A percentile compares a stretch with the other conserved stretches of the same genome.
Evolutionary conservation across 2,329 filamentous ascomycete genomes (phyloP).

Genomic region (Fusarium denticulatum): DNA sequence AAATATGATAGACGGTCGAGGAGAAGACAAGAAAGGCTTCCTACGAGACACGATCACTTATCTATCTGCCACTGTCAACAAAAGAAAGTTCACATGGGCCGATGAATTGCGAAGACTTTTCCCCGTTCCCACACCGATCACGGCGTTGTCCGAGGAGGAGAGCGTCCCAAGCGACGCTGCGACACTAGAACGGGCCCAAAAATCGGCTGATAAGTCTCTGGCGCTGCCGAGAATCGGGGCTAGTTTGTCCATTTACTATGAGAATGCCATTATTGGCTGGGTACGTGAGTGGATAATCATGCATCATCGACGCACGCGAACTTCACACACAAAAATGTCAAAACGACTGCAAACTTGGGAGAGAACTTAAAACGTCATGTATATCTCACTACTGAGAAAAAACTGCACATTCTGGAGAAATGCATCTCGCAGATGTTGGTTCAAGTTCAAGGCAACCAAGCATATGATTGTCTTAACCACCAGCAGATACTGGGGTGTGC

Average conservation of each 20-base stretch:
- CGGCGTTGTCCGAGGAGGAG: slow-evolving; percentile 35
- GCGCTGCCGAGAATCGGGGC: slow-evolving; percentile 36
- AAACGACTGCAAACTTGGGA: not conserved
- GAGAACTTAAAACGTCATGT: slow-evolving; percentile 34
- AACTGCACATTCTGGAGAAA: slow-evolving; percentile 1
- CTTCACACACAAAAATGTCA: slow-evolving; percentile 7
- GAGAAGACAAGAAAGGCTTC: slow-evolving; percentile 7
- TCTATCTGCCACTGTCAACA: slow-evolving; percentile 26
- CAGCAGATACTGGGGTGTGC: not conserved
- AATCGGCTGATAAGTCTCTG: slow-evolving; percentile 16
- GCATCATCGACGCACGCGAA: not conserved
- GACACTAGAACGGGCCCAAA: slow-evolving; percentile 12
- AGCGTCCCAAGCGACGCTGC: not conserved
- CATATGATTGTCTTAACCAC: not conserved
- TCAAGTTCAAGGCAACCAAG: not conserved
- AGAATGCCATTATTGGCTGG: slow-evolving; percentile 7
- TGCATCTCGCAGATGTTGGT: slow-evolving; percentile 3
- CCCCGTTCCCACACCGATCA: slow-evolving; percentile 38
- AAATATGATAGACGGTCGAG: slow-evolving; percentile 9
- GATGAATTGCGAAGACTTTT: slow-evolving; percentile 35
- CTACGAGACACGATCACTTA: slow-evolving; percentile 12
- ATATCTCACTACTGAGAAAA: slow-evolving; percentile 30
- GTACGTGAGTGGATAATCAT: slow-evolving; percentile 10
- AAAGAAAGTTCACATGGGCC: slow-evolving; percentile 19
- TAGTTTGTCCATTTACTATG: slow-evolving; percentile 8